Percentiles rank a stretch among this genome's conserved stretches.
Conservation (phyloP, 2,329 filamentous ascomycete species). For the Aspergillus sergii region DNA sequence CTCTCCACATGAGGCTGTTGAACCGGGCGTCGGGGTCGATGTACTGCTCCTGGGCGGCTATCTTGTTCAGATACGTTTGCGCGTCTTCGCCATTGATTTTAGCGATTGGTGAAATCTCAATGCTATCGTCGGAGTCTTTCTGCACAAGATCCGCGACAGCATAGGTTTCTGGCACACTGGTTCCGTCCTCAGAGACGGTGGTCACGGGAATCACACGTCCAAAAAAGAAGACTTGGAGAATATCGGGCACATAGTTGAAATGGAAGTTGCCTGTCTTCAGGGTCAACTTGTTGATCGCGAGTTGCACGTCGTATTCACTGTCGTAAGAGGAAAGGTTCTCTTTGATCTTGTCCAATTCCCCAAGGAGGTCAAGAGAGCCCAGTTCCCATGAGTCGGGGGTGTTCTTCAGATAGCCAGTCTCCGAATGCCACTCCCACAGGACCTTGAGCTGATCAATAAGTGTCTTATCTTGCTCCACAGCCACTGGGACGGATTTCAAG, state of each 20-base stretch:
- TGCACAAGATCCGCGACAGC: constrained; percentile 18
- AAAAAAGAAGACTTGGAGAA: constrained; percentile 12
- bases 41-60: constrained; percentile 20
- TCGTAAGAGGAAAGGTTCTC: constrained; percentile 9
- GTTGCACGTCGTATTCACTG: constrained; percentile 16
- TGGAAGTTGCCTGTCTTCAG: constrained; percentile 14
- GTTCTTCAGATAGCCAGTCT: constrained; percentile 24
- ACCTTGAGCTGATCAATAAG: constrained; percentile 25
- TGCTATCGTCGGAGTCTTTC: constrained; percentile 13
- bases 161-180: constrained; percentile 3
- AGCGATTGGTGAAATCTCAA: constrained; percentile 27
- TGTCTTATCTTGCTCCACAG: constrained; percentile 20
- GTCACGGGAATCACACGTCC: constrained; percentile 5
- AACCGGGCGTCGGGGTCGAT: constrained; percentile 37
- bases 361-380: constrained; percentile 12
- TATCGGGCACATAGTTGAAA: constrained; percentile 11
- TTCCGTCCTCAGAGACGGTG: constrained; percentile 12
- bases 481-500: constrained; percentile 25
- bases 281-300: constrained; percentile 10
- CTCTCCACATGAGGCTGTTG: constrained; percentile 33
- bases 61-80: constrained; percentile 26
- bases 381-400: constrained; percentile 12
- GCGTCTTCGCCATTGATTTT: constrained; percentile 35
- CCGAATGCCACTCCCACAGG: constrained; percentile 27
- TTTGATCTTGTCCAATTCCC: constrained; percentile 16